Evolutionary conservation across 352 stramenopile species (phyloP).

Genomic region (Albugo laibachii): DNA sequence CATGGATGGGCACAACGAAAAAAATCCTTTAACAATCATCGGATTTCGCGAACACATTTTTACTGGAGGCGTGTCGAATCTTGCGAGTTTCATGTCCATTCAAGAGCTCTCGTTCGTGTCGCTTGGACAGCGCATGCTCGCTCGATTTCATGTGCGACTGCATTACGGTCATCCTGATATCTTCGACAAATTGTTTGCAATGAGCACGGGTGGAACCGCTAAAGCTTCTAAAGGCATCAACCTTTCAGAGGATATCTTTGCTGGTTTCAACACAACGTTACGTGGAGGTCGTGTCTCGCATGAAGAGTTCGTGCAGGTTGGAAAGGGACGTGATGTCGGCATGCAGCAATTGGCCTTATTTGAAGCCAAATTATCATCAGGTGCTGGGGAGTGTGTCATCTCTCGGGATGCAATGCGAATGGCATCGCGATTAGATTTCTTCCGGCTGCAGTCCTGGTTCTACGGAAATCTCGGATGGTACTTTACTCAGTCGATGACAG

Average conservation of each 20-base stretch:
- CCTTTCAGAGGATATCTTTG: slow-evolving; percentile 79
- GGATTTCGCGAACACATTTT: slow-evolving; percentile 79
- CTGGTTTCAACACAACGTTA: slow-evolving; percentile 68
- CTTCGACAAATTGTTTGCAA: slow-evolving; percentile 76
- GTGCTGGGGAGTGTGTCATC: slow-evolving; percentile 93
- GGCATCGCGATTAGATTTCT: slow-evolving; percentile 92
- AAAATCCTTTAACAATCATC: slow-evolving; percentile 61
- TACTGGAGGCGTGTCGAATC: slow-evolving; percentile 59
- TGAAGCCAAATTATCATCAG: slow-evolving; percentile 93
- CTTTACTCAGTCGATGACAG: slow-evolving; percentile 95
- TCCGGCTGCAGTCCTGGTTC: slow-evolving; percentile 93
- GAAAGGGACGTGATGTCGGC: slow-evolving; percentile 96
- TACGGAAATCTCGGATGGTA: slow-evolving; percentile 98
- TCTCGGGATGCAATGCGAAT: slow-evolving; percentile 92
- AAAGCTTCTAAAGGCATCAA: slow-evolving; percentile 74
- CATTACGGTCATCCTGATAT: slow-evolving; percentile 80
- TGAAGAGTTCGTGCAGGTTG: slow-evolving; percentile 76
- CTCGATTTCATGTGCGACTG: slow-evolving; percentile 49
- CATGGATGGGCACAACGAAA: slow-evolving; percentile 45
- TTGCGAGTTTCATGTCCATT: slow-evolving; percentile 76
- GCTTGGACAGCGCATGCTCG: slow-evolving; percentile 63
- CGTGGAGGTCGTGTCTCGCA: slow-evolving; percentile 52
- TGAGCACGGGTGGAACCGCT: slow-evolving; percentile 53
- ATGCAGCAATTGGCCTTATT: slow-evolving; percentile 98
- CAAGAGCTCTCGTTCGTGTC: slow-evolving; percentile 73